Conservation (phyloP, 192 early-diverging fungal genomes). For the Linnemannia schmuckeri region DNA sequence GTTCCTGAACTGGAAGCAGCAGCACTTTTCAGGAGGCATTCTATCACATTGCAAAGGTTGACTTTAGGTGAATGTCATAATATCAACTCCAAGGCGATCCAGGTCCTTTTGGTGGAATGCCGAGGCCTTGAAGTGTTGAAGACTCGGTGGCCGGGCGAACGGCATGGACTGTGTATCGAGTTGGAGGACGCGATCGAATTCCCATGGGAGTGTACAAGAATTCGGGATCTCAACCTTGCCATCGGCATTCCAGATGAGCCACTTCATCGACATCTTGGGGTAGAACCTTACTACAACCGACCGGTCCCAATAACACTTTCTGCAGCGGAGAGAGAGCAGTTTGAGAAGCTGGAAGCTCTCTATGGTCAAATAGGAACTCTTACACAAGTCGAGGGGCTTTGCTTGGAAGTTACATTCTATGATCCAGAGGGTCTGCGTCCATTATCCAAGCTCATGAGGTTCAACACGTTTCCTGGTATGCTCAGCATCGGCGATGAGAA, state of each 20-base stretch:
- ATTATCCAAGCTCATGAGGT: background rate
- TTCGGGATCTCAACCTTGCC: background rate
- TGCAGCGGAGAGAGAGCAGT: background rate
- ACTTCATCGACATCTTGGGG: background rate
- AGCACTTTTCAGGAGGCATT: background rate
- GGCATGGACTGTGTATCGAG: background rate
- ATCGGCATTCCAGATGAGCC: background rate
- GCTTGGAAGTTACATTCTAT: background rate
- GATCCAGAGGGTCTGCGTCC: background rate
- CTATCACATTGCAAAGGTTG: background rate
- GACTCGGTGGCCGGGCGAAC: background rate
- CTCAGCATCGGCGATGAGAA: background rate
- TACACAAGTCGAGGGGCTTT: background rate
- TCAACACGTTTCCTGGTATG: background rate
- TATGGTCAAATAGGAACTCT: background rate
- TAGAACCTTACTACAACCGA: background rate
- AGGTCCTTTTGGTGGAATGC: background rate
- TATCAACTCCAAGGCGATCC: background rate
- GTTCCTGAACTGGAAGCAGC: background rate
- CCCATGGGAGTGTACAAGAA: background rate
- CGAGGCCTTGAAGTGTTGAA: background rate
- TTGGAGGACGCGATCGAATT: background rate
- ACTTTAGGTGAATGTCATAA: background rate
- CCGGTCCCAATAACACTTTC: background rate
- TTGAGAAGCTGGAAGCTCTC: background rate